phyloP scores from a whole-genome alignment of 352 stramenopile genomes.

The Saprolegnia diclina region DNA sequence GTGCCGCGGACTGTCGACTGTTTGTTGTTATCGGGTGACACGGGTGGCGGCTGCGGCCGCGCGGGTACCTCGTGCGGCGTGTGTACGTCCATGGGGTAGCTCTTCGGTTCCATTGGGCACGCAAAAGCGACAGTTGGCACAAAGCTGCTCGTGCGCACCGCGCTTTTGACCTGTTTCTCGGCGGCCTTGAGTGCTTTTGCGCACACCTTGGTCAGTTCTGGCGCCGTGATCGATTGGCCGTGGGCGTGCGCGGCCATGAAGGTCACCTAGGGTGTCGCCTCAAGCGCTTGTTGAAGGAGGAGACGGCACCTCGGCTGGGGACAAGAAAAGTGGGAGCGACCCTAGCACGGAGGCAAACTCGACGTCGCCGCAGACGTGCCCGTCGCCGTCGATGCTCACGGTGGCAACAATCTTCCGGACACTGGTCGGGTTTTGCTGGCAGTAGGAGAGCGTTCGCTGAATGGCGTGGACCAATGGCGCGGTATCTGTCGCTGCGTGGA shows the following conservation, averaged over 20 bases:
- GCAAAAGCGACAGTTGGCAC: slow-evolving; percentile 3
- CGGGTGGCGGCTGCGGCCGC: background rate
- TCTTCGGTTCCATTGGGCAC: background rate
- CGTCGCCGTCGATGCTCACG: slow-evolving; percentile 7
- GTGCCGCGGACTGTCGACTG: background rate
- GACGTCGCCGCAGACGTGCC: background rate
- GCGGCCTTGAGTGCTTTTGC: slow-evolving; percentile 1
- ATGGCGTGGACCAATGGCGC: background rate
- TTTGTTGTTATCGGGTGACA: slow-evolving; percentile 6
- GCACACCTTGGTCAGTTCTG: slow-evolving; percentile 8
- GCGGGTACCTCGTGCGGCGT: slow-evolving; percentile 9
- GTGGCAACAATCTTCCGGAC: background rate
- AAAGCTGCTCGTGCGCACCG: background rate
- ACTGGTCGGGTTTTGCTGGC: background rate
- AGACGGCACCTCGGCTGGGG: background rate
- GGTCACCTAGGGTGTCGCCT: background rate
- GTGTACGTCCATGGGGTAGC: slow-evolving; percentile 15
- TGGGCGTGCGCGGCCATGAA: slow-evolving; percentile 12
- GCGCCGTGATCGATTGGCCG: background rate
- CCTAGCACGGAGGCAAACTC: background rate
- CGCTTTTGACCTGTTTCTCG: background rate
- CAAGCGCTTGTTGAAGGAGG: background rate
- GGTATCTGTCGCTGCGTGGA: background rate
- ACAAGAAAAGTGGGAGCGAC: slow-evolving; percentile 15
- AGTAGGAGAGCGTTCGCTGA: background rate